Percentiles rank a stretch among this genome's conserved stretches.
phyloP scores from a whole-genome alignment of 1,284 basidiomycete species.

The Trichosporon faecale region DNA sequence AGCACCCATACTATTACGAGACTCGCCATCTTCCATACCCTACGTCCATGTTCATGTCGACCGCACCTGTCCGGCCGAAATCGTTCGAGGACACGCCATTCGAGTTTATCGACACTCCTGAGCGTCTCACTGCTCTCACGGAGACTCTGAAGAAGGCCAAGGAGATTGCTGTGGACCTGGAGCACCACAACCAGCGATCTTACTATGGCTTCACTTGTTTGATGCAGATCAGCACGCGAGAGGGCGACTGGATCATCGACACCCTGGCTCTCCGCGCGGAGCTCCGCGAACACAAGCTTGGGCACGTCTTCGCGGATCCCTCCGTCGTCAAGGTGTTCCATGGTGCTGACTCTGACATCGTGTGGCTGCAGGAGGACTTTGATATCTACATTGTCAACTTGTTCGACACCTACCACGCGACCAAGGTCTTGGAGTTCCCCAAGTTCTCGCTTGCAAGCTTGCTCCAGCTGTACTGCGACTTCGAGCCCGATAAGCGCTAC shows the following conservation, averaged over 20 bases:
- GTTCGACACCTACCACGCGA: slow-evolving; percentile 96
- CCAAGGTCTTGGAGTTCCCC: slow-evolving; percentile 77
- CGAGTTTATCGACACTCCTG: slow-evolving; percentile 66
- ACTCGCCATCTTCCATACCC: slow-evolving; percentile 70
- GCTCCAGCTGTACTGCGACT: slow-evolving; percentile 85
- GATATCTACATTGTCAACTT: slow-evolving; percentile 89
- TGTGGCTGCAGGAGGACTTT: slow-evolving; percentile 96
- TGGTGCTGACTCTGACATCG: slow-evolving; percentile 88
- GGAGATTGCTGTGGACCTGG: slow-evolving; percentile 90
- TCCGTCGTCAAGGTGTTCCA: slow-evolving; percentile 87
- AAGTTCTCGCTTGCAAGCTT: slow-evolving; percentile 78
- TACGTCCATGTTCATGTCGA: slow-evolving; percentile 62
- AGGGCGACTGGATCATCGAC: slow-evolving; percentile 84
- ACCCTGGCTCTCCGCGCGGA: slow-evolving; percentile 72
- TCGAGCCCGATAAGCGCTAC: slow-evolving; percentile 91
- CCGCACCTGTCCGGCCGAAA: slow-evolving; percentile 55
- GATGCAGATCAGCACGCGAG: slow-evolving; percentile 86
- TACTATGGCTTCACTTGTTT: slow-evolving; percentile 87
- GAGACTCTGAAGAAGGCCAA: slow-evolving; percentile 62
- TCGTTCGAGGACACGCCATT: slow-evolving; percentile 70
- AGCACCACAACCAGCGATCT: slow-evolving; percentile 83
- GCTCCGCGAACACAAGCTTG: slow-evolving; percentile 57
- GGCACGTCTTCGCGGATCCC: slow-evolving; percentile 74
- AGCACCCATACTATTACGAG: slow-evolving; percentile 81
- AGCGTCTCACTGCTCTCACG: slow-evolving; percentile 63